Conservation (phyloP, 805 yeast genomes). For the Candida coleopterorum region DNA sequence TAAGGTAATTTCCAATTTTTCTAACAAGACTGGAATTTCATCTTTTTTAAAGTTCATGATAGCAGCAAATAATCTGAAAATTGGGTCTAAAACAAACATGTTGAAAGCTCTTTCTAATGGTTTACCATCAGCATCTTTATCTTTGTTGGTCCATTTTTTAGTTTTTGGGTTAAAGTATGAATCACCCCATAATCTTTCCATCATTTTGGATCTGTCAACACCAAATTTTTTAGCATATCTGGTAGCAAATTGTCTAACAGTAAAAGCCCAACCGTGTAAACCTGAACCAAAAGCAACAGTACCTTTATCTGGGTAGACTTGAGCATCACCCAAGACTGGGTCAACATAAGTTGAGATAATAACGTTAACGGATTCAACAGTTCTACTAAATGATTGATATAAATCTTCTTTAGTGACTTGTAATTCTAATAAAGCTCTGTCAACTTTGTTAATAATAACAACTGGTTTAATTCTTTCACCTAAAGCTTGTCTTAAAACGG, state of each 20-base stretch:
- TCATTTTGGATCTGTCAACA: conserved; percentile 97
- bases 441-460: conserved; percentile 97
- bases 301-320: conserved; percentile 98
- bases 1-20: conserved; percentile 88
- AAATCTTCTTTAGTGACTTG: conserved; percentile 98
- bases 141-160: conserved; percentile 98
- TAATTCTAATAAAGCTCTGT: conserved; percentile 98
- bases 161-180: conserved; percentile 99
- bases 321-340: conserved; percentile 87
- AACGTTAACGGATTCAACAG: conserved; percentile 99
- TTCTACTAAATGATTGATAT: conserved; percentile 97
- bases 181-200: conserved; percentile 99
- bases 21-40: conserved; percentile 86
- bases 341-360: conserved; percentile 94
- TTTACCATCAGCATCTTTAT: conserved; percentile 93
- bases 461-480: conserved; percentile 99
- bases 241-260: conserved; percentile 96
- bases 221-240: conserved; percentile 99
- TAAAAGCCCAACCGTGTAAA: conserved; percentile 99
- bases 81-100: conserved; percentile 98
- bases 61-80: conserved; percentile 93
- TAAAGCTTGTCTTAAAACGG: conserved; percentile 97
- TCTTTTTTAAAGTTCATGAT: conserved; percentile 99
- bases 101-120: conserved; percentile 98
- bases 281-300: conserved; percentile 99